Percentiles rank a stretch among this genome's conserved stretches.
Evolutionary conservation across 73 alveolate species (phyloP).

Genomic region (Blepharisma japonicum): DNA sequence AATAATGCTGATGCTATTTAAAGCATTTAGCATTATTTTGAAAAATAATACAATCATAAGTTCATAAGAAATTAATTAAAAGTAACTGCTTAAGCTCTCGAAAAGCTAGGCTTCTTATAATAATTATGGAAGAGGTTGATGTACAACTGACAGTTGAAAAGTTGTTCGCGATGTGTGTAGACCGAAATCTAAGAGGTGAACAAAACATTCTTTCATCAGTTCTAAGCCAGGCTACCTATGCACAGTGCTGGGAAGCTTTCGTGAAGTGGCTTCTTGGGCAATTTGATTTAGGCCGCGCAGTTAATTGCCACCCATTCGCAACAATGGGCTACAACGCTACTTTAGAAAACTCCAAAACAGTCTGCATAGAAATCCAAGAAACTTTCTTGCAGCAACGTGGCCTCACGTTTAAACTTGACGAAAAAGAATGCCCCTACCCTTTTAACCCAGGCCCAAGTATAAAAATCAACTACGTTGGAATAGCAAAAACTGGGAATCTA

Average conservation of each 20-base stretch:
- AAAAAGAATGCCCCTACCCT: conserved; percentile 35
- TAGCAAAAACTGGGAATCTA: conserved; percentile 49
- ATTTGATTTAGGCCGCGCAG: conserved; percentile 60
- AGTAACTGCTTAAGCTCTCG: no score
- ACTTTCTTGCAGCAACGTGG: conserved; percentile 46
- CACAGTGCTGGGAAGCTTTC: conserved; percentile 50
- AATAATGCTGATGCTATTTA: no score
- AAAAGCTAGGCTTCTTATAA: no score
- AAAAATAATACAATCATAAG: no score
- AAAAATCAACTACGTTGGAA: conserved; percentile 64
- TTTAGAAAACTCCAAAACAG: conserved; percentile 48
- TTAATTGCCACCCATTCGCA: conserved; percentile 43
- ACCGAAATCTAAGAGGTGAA: conserved; percentile 57
- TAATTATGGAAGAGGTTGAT: conserved; percentile 13
- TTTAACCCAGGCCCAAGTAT: conserved; percentile 56
- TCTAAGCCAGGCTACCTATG: conserved; percentile 57
- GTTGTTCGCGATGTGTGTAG: conserved; percentile 24
- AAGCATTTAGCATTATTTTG: no score
- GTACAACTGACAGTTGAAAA: conserved; percentile 24
- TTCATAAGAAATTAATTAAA: no score
- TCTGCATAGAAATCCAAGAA: conserved; percentile 44
- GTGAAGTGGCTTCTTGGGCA: conserved; percentile 59
- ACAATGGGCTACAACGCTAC: conserved; percentile 54
- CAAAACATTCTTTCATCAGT: conserved; percentile 50
- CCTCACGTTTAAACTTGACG: conserved; percentile 43